Conservation (phyloP, 75 land plant species). For the Selaginella moellendorffii region DNA sequence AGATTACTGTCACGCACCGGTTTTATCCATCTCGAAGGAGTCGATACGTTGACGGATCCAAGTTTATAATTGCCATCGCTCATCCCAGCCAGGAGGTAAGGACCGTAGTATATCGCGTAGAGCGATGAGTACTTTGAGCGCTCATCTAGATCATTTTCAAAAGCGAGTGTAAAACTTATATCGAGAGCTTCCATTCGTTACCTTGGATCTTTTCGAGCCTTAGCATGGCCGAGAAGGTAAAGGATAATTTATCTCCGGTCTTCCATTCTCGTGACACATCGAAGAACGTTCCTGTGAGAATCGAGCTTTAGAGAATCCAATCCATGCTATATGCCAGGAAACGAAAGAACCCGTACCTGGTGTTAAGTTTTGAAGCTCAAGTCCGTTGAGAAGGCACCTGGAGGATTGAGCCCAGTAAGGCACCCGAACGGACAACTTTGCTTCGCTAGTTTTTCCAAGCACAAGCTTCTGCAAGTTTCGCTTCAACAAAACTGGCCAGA, state of each 20-base stretch:
- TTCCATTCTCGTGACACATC: conserved; percentile 46
- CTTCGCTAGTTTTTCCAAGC: conserved; percentile 12
- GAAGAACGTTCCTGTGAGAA: conserved; percentile 44
- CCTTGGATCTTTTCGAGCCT: conserved; percentile 54
- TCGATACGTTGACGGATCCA: background rate
- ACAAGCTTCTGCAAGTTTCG: background rate
- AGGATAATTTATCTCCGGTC: conserved; percentile 33
- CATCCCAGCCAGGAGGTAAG: conserved; percentile 61
- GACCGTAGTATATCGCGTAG: conserved; percentile 70
- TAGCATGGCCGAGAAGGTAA: conserved; percentile 39
- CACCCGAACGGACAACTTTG: background rate
- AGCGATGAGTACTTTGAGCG: conserved; percentile 39
- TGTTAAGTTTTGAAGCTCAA: conserved; percentile 26
- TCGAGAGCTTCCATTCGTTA: background rate
- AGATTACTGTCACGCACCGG: conserved; percentile 13
- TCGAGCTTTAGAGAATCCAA: background rate
- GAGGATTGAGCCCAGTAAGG: conserved; percentile 37
- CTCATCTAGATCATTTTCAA: conserved; percentile 55
- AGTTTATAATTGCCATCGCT: conserved; percentile 45
- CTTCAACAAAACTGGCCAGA: background rate
- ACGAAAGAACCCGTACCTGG: conserved; percentile 35
- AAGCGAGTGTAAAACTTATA: background rate
- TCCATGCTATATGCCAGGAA: background rate
- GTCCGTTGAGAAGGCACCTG: conserved; percentile 33
- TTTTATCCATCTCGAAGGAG: conserved; percentile 10